Evolutionary conservation across 2,329 filamentous ascomycete genomes (phyloP), one percentile per base, ranked within the genome.

Genomic region (Cladosporium oxysporum): DNA sequence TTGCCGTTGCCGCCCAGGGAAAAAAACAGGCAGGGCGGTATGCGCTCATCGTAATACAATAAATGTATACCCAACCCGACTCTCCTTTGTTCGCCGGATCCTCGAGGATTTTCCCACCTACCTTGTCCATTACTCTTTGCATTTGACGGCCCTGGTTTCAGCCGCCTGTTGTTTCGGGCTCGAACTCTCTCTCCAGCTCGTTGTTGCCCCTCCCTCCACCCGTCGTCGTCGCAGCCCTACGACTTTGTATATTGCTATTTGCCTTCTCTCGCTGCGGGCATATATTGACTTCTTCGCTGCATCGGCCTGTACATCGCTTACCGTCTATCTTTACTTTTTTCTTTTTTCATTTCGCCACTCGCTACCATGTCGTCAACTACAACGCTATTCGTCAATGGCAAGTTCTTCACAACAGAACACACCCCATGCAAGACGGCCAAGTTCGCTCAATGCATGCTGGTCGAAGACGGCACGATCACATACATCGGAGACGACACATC

Each of bases 381-480:
- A 8, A 52, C 52, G 29, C 28, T 67, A 12, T 63, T 67, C 31
- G 29, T 44, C 52, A 67, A 67, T 58, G 66, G 66, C 53, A 53
- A 47, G 18, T 67, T 67, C 41, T 62, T 67, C 50, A 66, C 61
- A 28, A 55, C 61, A 11, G 63, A 62, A n/a, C 47, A 61, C 29
- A 37, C 49, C 7, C 57, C 41, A 4, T 18, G 33, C 28, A 57
- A 53, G 21, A 66, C 58, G 5, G 66, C 62, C 49, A 63, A 72
- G 2, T 78, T 76, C 58, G 71, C 72, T 7, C 69, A 78, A 11
- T 70, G 73, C 11, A 77, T 83, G 73, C 72, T 83, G 16, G 71
- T 83, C 21, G 69, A 77, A 14, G 73, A 78, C 62, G 80, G 77
- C 37, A 76, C 71, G 21, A 83, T 83, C 58, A 68, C 70, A 10